phyloP scores from a whole-genome alignment of 225 moss, liverwort and hornwort genomes.

The Pseudisothecium myosuroides region DNA sequence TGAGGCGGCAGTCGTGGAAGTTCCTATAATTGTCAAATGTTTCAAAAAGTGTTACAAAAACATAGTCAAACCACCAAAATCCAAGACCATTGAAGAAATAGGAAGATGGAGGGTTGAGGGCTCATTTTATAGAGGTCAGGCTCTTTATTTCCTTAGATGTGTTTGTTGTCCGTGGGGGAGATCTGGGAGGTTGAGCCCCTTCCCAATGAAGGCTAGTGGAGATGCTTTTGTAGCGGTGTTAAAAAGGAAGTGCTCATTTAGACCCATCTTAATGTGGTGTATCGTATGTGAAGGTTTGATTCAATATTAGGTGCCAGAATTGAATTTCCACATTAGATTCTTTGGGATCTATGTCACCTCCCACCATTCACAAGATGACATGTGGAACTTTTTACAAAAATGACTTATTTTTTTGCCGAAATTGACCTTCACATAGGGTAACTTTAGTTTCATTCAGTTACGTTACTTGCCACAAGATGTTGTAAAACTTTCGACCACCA shows the following conservation, averaged over 20 bases:
- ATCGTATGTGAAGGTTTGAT: too few species aligned
- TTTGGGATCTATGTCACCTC: too few species aligned
- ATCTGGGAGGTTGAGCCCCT: accelerated
- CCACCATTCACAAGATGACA: too few species aligned
- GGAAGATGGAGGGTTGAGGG: not conserved
- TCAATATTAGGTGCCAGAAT: too few species aligned
- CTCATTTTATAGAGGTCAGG: accelerated
- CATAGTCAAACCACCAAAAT: accelerated
- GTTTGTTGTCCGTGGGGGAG: accelerated
- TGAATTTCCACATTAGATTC: too few species aligned
- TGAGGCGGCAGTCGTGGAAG: too few species aligned
- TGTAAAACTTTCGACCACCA: not conserved
- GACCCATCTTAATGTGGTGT: too few species aligned
- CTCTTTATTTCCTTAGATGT: accelerated
- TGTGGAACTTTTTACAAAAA: too few species aligned
- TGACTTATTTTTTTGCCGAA: too few species aligned
- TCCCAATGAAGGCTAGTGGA: not conserved
- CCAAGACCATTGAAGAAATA: accelerated
- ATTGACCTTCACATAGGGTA: too few species aligned
- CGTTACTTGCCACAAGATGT: not conserved
- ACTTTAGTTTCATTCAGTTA: too few species aligned
- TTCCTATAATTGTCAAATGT: too few species aligned
- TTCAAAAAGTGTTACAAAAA: not conserved
- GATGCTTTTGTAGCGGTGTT: accelerated
- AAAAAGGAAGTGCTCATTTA: accelerated